phyloP scores from a whole-genome alignment of 1,284 basidiomycete genomes.

The Ceratobasidium sp. region DNA sequence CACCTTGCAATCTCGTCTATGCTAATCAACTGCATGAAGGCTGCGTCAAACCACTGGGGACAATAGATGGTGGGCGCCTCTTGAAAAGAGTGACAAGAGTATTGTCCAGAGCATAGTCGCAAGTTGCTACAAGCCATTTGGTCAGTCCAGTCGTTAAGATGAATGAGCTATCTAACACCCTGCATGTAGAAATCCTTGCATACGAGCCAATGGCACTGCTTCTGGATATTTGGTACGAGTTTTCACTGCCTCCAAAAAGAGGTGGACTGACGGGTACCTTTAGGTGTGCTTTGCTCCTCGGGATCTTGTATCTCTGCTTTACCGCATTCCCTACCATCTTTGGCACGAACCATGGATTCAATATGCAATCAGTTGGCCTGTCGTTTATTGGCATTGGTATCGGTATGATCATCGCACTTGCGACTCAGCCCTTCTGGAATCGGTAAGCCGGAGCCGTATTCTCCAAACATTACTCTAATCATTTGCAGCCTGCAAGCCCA shows the following conservation, averaged over 20 bases:
- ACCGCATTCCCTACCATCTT: constrained; percentile 73
- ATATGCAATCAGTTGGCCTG: constrained; percentile 64
- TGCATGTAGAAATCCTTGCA: constrained; percentile 62
- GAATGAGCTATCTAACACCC: not conserved
- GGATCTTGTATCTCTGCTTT: constrained; percentile 67
- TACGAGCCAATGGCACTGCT: constrained; percentile 79
- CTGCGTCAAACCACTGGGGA: constrained; percentile 60
- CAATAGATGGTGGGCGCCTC: constrained; percentile 61
- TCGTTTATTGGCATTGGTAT: constrained; percentile 75
- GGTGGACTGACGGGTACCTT: not conserved
- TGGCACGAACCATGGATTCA: constrained; percentile 64
- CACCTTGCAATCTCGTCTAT: not conserved
- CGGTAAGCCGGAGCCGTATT: constrained; percentile 10
- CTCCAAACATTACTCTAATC: not conserved
- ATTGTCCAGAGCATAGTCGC: constrained; percentile 57
- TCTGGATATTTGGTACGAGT: constrained; percentile 58
- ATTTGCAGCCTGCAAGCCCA: constrained; percentile 17
- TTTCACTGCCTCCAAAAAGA: not conserved
- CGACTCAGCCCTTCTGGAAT: constrained; percentile 70
- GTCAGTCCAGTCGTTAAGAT: constrained; percentile 53
- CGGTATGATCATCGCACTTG: constrained; percentile 64
- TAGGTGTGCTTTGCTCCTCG: constrained; percentile 68
- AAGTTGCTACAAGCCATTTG: constrained; percentile 73
- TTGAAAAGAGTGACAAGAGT: constrained; percentile 57
- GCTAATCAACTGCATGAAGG: constrained; percentile 39